phyloP scores from a whole-genome alignment of 2,329 filamentous ascomycete species.

The Fusarium sp. region DNA sequence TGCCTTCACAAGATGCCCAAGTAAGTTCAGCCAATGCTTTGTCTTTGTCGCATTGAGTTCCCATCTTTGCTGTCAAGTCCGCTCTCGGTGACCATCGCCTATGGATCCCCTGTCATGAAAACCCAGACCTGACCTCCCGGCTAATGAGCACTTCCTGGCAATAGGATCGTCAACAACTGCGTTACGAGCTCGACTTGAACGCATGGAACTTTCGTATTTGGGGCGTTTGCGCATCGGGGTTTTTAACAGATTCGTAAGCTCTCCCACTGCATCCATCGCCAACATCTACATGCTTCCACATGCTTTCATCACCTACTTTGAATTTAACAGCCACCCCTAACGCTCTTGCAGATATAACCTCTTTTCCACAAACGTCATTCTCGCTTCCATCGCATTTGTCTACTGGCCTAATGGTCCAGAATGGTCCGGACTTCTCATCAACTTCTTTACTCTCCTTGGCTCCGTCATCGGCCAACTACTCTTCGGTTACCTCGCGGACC shows the following conservation, averaged over 20 bases:
- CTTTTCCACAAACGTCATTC: slow-evolving; percentile 66
- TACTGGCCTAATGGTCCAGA: slow-evolving; percentile 61
- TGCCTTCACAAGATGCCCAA: slow-evolving; percentile 61
- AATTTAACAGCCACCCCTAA: not conserved
- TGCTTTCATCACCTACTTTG: not conserved
- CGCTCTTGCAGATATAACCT: slow-evolving; percentile 59
- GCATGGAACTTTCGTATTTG: slow-evolving; percentile 67
- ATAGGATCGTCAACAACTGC: slow-evolving; percentile 63
- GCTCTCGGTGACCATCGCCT: slow-evolving; percentile 4
- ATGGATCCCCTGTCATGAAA: slow-evolving; percentile 21
- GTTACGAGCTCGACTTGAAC: slow-evolving; percentile 66
- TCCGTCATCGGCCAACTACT: slow-evolving; percentile 64
- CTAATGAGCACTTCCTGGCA: slow-evolving; percentile 25
- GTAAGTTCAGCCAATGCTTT: slow-evolving; percentile 50
- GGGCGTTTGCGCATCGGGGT: slow-evolving; percentile 66
- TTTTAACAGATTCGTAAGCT: slow-evolving; percentile 64
- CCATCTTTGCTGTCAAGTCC: slow-evolving; percentile 1
- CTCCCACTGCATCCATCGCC: not conserved
- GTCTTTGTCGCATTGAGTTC: slow-evolving; percentile 9
- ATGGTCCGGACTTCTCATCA: slow-evolving; percentile 62
- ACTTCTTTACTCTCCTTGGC: slow-evolving; percentile 64
- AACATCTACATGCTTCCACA: not conserved
- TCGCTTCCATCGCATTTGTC: slow-evolving; percentile 64
- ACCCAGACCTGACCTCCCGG: not conserved
- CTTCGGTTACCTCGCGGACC: slow-evolving; percentile 66